Evolutionary conservation across 2,329 filamentous ascomycete genomes (phyloP).

Genomic region (Ilyonectria robusta): DNA sequence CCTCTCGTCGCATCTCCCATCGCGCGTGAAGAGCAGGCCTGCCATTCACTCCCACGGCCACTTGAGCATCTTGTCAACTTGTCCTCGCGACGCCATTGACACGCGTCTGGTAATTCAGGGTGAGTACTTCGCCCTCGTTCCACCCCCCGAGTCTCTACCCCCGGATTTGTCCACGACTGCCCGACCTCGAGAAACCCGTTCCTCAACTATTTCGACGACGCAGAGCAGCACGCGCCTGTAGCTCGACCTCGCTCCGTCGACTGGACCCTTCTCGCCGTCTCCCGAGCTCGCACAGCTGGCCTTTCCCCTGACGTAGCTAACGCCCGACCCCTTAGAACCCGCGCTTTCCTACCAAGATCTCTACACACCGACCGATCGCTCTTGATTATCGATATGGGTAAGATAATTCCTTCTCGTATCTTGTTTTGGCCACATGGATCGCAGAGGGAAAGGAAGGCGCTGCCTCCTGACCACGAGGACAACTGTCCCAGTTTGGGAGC

Average conservation of each 20-base stretch:
- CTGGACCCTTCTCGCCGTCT: constrained; percentile 26
- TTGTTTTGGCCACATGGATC: constrained; percentile 43
- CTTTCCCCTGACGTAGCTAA: constrained; percentile 47
- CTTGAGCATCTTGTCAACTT: constrained; percentile 47
- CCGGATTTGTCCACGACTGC: constrained; percentile 18
- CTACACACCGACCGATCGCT: constrained; percentile 51
- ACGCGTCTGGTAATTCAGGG: constrained; percentile 51
- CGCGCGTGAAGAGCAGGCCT: constrained; percentile 48
- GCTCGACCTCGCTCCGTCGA: constrained; percentile 14
- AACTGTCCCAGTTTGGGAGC: constrained; percentile 26
- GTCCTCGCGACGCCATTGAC: constrained; percentile 51
- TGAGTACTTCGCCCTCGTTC: constrained; percentile 46
- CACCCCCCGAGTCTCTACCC: constrained; percentile 37
- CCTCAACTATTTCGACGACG: constrained; percentile 24
- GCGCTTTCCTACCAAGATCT: constrained; percentile 50
- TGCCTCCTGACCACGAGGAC: constrained; percentile 41
- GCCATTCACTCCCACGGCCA: constrained; percentile 38
- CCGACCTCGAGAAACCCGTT: constrained; percentile 34
- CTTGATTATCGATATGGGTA: constrained; percentile 60
- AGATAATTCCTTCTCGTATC: constrained; percentile 54
- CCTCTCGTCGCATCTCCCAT: constrained; percentile 47
- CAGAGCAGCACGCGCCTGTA: constrained; percentile 22
- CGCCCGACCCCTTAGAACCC: constrained; percentile 40
- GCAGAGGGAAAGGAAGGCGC: constrained; percentile 47
- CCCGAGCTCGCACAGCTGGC: constrained; percentile 41